A percentile compares a stretch with the other conserved stretches of the same genome.
Evolutionary conservation across 1,284 basidiomycete species (phyloP).

Genomic region (Athelia sp.): DNA sequence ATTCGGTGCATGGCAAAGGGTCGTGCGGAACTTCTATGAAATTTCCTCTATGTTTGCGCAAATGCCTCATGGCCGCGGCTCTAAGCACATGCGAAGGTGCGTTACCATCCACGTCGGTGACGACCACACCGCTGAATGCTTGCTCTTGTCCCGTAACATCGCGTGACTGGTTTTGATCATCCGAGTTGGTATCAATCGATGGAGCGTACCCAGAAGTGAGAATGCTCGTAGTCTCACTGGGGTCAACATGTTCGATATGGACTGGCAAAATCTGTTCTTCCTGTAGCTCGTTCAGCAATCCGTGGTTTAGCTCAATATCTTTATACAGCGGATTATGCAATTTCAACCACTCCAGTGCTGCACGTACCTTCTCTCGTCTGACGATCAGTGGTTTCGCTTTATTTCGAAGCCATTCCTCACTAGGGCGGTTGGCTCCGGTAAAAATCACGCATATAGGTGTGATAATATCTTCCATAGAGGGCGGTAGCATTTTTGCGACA

Average conservation of each 20-base stretch:
- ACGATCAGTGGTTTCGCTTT: slow-evolving; percentile 27
- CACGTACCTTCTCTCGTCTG: slow-evolving; percentile 18
- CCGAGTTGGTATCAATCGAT: slow-evolving; percentile 4
- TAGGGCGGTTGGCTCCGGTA: slow-evolving; percentile 22
- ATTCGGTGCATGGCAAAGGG: slow-evolving; percentile 24
- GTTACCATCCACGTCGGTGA: slow-evolving; percentile 23
- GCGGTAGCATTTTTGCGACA: slow-evolving; percentile 24
- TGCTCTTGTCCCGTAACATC: slow-evolving; percentile 5
- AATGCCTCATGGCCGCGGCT: slow-evolving; percentile 27
- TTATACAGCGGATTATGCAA: slow-evolving; percentile 25
- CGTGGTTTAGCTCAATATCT: slow-evolving; percentile 22
- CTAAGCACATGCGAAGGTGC: slow-evolving; percentile 20
- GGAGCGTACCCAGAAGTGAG: slow-evolving; percentile 20
- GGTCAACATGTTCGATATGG: slow-evolving; percentile 19
- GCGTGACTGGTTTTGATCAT: no score
- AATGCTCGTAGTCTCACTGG: slow-evolving; percentile 8
- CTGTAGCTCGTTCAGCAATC: slow-evolving; percentile 11
- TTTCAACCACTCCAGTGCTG: slow-evolving; percentile 28
- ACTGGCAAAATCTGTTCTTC: slow-evolving; percentile 17
- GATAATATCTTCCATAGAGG: slow-evolving; percentile 20
- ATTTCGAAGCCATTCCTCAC: slow-evolving; percentile 22
- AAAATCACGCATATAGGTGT: slow-evolving; percentile 30
- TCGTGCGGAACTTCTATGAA: slow-evolving; percentile 25
- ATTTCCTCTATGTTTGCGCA: slow-evolving; percentile 20
- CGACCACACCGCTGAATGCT: slow-evolving; percentile 23